Evolutionary conservation across 768 basidiomycete genomes (phyloP).

Genomic region (Lentinula detonsa): DNA sequence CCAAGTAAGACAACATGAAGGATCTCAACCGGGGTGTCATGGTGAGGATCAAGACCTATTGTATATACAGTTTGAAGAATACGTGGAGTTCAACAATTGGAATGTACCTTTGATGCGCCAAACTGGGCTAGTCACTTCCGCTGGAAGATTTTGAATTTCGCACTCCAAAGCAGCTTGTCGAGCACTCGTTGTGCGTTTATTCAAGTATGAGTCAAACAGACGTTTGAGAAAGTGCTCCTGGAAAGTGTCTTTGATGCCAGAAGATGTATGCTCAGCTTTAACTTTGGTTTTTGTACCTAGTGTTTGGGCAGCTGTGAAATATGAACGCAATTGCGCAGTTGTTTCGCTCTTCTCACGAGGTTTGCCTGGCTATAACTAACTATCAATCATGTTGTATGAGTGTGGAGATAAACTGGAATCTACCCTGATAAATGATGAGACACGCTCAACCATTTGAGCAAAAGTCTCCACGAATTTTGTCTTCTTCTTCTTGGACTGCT

Average conservation of each 20-base stretch:
- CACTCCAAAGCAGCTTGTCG: not conserved
- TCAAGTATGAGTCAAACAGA: not conserved
- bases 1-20: constrained; percentile 15
- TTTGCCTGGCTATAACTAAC: not conserved
- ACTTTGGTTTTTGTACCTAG: not conserved
- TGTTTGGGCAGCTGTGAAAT: not conserved
- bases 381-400: not conserved
- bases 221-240: not conserved
- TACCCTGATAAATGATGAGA: not conserved
- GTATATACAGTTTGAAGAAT: no score
- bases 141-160: not conserved
- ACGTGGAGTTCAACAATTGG: not conserved
- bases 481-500: not conserved
- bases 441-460: not conserved
- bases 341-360: not conserved
- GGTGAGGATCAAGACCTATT: constrained; percentile 12
- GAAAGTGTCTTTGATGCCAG: not conserved
- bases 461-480: not conserved
- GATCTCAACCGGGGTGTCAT: constrained; percentile 15
- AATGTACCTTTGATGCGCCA: not conserved
- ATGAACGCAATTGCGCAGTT: not conserved
- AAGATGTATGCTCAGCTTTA: not conserved
- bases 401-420: not conserved
- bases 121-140: not conserved
- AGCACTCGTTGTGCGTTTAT: not conserved